phyloP scores from a whole-genome alignment of 768 basidiomycete genomes.

The Grammothele lineata region DNA sequence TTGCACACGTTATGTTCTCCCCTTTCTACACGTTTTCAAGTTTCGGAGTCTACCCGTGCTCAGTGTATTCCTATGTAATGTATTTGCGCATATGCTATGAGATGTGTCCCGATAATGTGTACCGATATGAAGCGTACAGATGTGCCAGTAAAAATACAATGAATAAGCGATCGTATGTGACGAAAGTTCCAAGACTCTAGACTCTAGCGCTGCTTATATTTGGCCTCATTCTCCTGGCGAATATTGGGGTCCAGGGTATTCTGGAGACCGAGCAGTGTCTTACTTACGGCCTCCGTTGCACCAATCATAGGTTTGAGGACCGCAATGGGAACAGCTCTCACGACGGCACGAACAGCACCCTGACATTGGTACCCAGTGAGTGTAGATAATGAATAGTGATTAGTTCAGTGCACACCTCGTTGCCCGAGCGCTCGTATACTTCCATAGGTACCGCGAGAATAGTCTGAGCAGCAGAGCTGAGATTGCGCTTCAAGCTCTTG shows the following conservation, averaged over 20 bases:
- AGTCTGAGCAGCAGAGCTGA: conserved; percentile 94
- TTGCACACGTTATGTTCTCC: conserved; percentile 10
- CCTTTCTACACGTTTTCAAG: no score
- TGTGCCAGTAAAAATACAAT: conserved; percentile 13
- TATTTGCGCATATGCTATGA: conserved; percentile 16
- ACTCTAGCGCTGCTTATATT: conserved; percentile 79
- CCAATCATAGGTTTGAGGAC: conserved; percentile 98
- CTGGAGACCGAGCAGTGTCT: conserved; percentile 89
- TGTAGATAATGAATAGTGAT: conserved; percentile 5
- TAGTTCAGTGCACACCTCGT: conserved; percentile 59
- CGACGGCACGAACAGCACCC: conserved; percentile 92
- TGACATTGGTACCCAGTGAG: no score
- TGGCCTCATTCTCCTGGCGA: conserved; percentile 81
- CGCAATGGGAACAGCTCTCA: conserved; percentile 95
- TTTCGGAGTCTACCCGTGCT: conserved; percentile 9
- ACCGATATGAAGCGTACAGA: conserved; percentile 15
- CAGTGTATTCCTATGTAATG: conserved; percentile 19
- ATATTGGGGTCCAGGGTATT: conserved; percentile 89
- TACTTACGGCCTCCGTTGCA: conserved; percentile 93
- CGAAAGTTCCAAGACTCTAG: background rate
- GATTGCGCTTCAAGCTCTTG: conserved; percentile 76
- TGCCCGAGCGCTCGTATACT: conserved; percentile 91
- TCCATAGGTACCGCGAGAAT: conserved; percentile 99
- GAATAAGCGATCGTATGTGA: conserved; percentile 4
- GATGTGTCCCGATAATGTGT: conserved; percentile 12